Base-by-base conservation (phyloP, 352 stramenopile genomes). In the Pythium guiyangense region DNA sequence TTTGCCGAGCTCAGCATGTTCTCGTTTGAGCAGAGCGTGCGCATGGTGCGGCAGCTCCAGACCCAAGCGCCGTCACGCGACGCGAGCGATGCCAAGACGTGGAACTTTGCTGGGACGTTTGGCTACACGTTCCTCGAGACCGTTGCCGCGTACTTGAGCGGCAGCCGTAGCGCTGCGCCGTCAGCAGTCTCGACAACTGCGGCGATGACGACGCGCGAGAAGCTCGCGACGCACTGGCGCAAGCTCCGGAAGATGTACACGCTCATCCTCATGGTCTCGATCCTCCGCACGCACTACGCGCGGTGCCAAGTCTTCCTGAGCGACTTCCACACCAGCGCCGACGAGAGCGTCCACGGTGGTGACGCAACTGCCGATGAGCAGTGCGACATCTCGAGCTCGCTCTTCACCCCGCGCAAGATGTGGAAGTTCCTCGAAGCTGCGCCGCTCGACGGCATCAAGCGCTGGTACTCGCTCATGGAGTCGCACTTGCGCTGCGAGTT, bases 231-330 rank as follows among this genome's bases (percentile, higher is more conserved):
- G 14, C 76, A 80, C 46, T 68, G 79, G 43, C 70, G 69, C 40
- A 87, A 89, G 53, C 70, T 88, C 47, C 80, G 79, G 40, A 87
- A 88, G 64, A 88, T 94, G 79, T 94, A 94, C 69, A 84, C 77
- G 27, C 59, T 89, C 0, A 89, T 94, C 60, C 62, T 92, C 3
- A 87, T 94, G 74, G 82, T 91, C 17, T 90, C 83, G 4, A 73
- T 94, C 18, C 64, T 94, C 17, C 77, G 84, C 4, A 92, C 84
- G 8, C 57, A 90, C 17, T 85, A 90, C 58, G 83, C 79, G 6
- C 69, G 73, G 40, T 83, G 74, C 14, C 79, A 79, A 52, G 64
- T 80, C 29, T 86, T 90, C 37, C 59, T 92, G 2, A 69, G 70
- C 27, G 76, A 59, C 2, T 84, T 70, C 39, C 52, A 64, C 22